Base-by-base conservation (phyloP, 2,329 filamentous ascomycete genomes). In the Colletotrichum sp. region DNA sequence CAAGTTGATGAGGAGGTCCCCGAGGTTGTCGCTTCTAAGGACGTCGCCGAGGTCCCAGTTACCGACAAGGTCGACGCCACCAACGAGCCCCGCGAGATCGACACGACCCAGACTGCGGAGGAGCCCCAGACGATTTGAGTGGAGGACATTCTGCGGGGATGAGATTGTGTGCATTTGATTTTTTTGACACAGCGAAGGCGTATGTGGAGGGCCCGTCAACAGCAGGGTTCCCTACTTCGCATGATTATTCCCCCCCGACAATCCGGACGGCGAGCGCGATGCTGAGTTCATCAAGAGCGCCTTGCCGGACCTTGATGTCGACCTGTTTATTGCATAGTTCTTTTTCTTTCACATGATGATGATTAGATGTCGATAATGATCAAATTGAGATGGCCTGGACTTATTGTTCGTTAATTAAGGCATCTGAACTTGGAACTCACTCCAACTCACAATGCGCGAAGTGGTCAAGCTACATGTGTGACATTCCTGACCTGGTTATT, bases 331-430 rank as follows among this genome's bases (percentile, higher is more conserved):
- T 67, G 68, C 44, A 66, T 39, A 36, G 60, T 71, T 49, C 63
- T 15, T 36, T 32, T 71, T 49, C 63, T 16, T 36, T 32, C 39
- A 30, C 30, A 71, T 71, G 68, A 71, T 71, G 16, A 71, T 34
- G 68, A 71, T 66, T 52, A 36, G 68, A 71, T 34, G 68, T 67
- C 39, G 16, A 18, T 71, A 13, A 71, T 55, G 68, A 71, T 67
- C 60, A 36, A 57, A 52, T 49, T 21, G 44, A 52, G 44, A 52
- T 52, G 44, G 44, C 44, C 44, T 52, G 44, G 44, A 52, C 28
- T 18, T 24, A 49, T 8, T 18, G 44, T 52, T 52, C 44, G 10
- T 52, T 52, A 52, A 52, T 52, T 52, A 52, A 52, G 44, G 44
- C 44, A 52, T 52, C 44, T 52, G 44, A 21, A 52, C 44, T 52